Base-by-base conservation (phyloP, 371 early-diverging fungal genomes). In the Mucor sp. region DNA sequence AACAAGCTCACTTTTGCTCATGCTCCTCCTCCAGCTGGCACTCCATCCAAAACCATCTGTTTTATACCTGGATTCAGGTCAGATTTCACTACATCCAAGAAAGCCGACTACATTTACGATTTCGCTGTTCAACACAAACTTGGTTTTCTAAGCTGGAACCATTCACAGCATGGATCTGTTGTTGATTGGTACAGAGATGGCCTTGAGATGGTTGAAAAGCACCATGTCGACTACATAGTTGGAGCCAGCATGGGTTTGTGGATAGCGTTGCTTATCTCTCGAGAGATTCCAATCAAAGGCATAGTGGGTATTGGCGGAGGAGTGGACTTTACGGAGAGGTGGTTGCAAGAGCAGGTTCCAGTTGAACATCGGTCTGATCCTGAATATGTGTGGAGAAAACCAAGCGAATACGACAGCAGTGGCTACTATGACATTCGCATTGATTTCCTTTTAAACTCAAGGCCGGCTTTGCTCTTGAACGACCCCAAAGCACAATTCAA, bases 31-130 rank as follows among this genome's bases (percentile, higher is more conserved):
- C 27, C 53, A 14, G 4, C 14, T 23, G 27, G 1, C 3, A 14
- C 14, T 33, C 12, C 19, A 17, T 14, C 60, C 1, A 44, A 33
- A 23, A 57, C 83, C 3, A 15, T 82, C 8, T 82, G 83, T 47
- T 83, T 76, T 62, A 79, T 83, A 35, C 77, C 81, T 17, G 83
- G 83, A 0, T 83, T 77, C 35, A 69, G 69, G 3, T 81, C 81
- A 0, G 53, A 71, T 11, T 75, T 74, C 21, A 50, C 66, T n/a
- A 66, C 59, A 19, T 83, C 83, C 1, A 67, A 61, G 37, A 83
- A 83, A 53, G 69, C 75, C 7, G 57, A 67, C 2, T 35, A 37
- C 6, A 39, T 80, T 4, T 70, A 75, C 55, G 44, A 71, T 17
- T 62, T 48, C 35, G 68, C 76, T 1, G 6, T 30, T 6, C 11